Evolutionary conservation across 108 stramenopile genomes (phyloP).

Genomic region (Discostella stelligeroides): DNA sequence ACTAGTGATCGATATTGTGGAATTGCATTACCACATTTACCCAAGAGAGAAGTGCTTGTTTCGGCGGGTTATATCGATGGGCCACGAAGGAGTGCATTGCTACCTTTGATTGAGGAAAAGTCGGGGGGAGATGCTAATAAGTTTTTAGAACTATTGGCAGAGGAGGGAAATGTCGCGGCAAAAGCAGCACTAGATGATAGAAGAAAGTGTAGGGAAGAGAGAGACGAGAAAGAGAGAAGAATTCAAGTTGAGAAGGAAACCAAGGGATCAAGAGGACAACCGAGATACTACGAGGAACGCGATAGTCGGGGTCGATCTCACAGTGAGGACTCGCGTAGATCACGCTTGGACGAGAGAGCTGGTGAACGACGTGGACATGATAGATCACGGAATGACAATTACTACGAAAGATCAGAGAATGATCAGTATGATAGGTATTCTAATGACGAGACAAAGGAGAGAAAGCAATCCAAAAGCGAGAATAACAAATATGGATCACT

Average conservation of each 20-base stretch:
- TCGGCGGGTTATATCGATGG: conserved; percentile 78
- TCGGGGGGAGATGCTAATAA: conserved; percentile 58
- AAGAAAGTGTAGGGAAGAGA: conserved; percentile 32
- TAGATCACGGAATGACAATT: too few species aligned
- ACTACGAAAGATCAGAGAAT: too few species aligned
- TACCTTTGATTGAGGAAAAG: conserved; percentile 47
- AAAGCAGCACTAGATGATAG: conserved; percentile 48
- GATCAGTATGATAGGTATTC: neutral
- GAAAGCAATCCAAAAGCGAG: too few species aligned
- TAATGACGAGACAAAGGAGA: neutral
- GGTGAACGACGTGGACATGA: too few species aligned
- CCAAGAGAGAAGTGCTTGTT: conserved; percentile 77
- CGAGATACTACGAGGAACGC: too few species aligned
- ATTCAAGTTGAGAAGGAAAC: conserved; percentile 12
- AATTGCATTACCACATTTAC: conserved; percentile 92
- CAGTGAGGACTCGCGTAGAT: too few species aligned
- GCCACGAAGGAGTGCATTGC: conserved; percentile 56
- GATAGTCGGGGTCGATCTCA: too few species aligned
- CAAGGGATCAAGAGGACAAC: neutral
- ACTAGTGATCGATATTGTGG: conserved; percentile 80
- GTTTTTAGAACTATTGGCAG: conserved; percentile 60
- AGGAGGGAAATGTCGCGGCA: conserved; percentile 59
- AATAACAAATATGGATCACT: conserved; percentile 63
- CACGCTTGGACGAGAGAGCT: too few species aligned
- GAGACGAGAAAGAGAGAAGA: conserved; percentile 20